Evolutionary conservation across 1,284 basidiomycete species (phyloP).

Genomic region (Cryptococcus deneoformans): DNA sequence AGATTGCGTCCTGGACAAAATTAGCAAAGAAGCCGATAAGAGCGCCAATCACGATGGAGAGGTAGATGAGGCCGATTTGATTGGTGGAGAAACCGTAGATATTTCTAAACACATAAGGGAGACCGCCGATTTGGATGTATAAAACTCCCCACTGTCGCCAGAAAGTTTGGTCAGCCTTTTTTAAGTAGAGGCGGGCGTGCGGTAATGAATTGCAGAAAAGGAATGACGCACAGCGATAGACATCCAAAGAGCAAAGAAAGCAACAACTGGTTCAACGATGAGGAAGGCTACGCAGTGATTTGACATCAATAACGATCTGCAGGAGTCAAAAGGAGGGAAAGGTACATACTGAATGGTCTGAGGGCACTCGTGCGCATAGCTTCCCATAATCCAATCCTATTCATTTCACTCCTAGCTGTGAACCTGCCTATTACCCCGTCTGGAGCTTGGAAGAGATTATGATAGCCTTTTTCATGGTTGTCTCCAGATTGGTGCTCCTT

Average conservation of each 20-base stretch:
- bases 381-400: conserved; percentile 31
- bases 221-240: conserved; percentile 55
- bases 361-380: conserved; percentile 35
- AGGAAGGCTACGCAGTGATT: conserved; percentile 55
- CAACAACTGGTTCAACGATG: conserved; percentile 70
- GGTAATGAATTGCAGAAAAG: neutral
- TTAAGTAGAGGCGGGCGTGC: neutral
- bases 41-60: conserved; percentile 62
- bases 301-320: neutral
- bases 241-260: conserved; percentile 70
- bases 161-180: neutral
- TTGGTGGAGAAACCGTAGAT: conserved; percentile 67
- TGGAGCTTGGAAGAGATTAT: too few species aligned
- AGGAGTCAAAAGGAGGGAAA: neutral
- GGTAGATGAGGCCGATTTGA: conserved; percentile 62
- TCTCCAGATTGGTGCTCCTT: conserved; percentile 31
- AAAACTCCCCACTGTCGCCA: conserved; percentile 63
- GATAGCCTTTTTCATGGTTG: neutral
- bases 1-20: conserved; percentile 64
- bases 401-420: conserved; percentile 46
- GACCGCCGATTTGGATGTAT: conserved; percentile 66
- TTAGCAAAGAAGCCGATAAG: conserved; percentile 60
- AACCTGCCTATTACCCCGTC: conserved; percentile 35
- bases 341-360: conserved; percentile 36
- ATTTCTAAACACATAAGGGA: conserved; percentile 59